Conservation (phyloP, 78 protist genomes). For the Carpediemonas membranifera region DNA sequence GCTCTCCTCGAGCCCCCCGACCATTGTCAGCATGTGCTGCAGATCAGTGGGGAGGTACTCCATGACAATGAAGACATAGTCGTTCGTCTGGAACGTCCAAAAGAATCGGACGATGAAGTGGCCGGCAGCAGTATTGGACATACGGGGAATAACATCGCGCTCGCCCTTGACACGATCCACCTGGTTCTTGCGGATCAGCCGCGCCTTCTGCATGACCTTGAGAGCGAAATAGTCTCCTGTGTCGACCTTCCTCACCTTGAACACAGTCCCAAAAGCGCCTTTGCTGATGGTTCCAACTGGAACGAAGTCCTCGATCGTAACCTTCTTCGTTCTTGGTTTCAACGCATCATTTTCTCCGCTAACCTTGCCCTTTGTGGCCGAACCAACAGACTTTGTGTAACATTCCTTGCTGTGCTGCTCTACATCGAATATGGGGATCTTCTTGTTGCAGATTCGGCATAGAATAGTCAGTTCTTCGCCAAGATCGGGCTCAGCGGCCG, state of each 20-base stretch:
- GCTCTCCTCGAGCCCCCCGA: slow-evolving; percentile 47
- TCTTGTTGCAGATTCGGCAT: too few species aligned
- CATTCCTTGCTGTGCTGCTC: too few species aligned
- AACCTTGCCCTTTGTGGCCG: too few species aligned
- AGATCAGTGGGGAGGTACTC: slow-evolving; percentile 67
- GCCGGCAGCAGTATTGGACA: background rate
- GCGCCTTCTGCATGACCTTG: slow-evolving; percentile 37
- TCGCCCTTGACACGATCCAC: background rate
- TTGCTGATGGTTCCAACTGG: background rate
- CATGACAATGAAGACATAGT: slow-evolving; percentile 57
- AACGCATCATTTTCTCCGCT: background rate
- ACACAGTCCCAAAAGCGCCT: slow-evolving; percentile 25
- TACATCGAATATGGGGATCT: too few species aligned
- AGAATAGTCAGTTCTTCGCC: too few species aligned
- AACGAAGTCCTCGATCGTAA: background rate
- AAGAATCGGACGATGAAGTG: slow-evolving; percentile 6
- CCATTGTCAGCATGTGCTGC: slow-evolving; percentile 24
- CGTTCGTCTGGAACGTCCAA: background rate
- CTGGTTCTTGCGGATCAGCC: background rate
- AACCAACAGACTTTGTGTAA: too few species aligned
- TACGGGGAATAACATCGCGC: background rate
- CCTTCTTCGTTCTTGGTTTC: background rate
- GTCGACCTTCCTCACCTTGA: slow-evolving; percentile 43
- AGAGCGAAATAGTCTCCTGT: slow-evolving; percentile 63
- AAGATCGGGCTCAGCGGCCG: too few species aligned